phyloP scores from a whole-genome alignment of 495 filamentous ascomycete species.

The Friedmanniomyces endolithicus region DNA sequence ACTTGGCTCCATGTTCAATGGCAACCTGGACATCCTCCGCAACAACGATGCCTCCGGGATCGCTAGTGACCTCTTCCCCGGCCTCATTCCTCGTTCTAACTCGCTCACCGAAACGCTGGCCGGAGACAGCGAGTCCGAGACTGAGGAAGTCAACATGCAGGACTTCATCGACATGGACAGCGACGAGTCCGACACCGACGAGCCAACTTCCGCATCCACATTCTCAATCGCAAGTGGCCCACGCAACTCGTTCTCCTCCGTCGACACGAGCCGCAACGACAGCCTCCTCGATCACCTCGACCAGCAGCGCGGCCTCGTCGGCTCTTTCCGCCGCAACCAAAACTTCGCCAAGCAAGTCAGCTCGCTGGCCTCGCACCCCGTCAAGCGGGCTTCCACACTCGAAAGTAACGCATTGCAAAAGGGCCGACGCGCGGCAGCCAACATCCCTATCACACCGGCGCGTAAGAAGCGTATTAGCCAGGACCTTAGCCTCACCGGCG shows the following conservation, averaged over 20 bases:
- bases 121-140: conserved; percentile 5
- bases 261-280: background rate
- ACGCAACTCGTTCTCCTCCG: conserved; percentile 2
- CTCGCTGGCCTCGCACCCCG: conserved; percentile 14
- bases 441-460: conserved; percentile 18
- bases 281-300: conserved; percentile 15
- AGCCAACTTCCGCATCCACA: background rate
- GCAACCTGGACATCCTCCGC: conserved; percentile 19
- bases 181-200: conserved; percentile 4
- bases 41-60: conserved; percentile 11
- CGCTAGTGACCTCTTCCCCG: conserved; percentile 1
- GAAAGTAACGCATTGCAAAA: conserved; percentile 20
- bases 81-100: background rate
- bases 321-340: conserved; percentile 19
- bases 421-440: conserved; percentile 14
- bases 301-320: conserved; percentile 9
- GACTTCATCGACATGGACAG: conserved; percentile 15
- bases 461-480: conserved; percentile 14
- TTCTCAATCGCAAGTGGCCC: background rate
- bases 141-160: conserved; percentile 13
- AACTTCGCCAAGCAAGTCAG: conserved; percentile 8
- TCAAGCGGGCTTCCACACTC: conserved; percentile 12
- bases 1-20: conserved; percentile 13
- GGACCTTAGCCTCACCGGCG: conserved; percentile 10
- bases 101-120: background rate